These are phyloP conservation scores for Rhodotorula sp. DNA, from an alignment of 1,284 basidiomycete species.

Conservation along the genomic window DNA sequence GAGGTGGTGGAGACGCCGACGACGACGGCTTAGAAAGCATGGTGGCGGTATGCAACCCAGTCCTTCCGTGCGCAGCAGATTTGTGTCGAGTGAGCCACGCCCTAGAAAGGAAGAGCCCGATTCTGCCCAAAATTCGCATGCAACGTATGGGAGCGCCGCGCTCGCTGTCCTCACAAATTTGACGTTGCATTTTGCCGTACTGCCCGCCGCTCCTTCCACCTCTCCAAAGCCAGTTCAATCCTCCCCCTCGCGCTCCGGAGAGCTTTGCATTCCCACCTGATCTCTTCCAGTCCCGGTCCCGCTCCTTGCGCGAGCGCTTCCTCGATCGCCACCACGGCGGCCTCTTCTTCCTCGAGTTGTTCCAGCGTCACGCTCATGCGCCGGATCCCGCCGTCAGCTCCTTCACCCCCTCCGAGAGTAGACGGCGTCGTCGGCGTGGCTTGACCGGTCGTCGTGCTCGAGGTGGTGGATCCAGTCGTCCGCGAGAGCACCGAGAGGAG, in stretches of 20 bases:
- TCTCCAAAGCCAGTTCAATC: not conserved
- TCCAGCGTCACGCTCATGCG: slow-evolving; percentile 23
- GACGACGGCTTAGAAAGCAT: not conserved
- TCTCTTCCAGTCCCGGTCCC: not conserved
- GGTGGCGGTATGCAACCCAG: not conserved
- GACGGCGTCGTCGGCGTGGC: not conserved
- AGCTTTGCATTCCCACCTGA: slow-evolving; percentile 26
- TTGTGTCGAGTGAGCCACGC: too few species aligned
- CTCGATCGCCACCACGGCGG: slow-evolving; percentile 7
- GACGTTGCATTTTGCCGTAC: too few species aligned
- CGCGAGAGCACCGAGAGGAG: slow-evolving; percentile 3
- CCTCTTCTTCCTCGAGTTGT: slow-evolving; percentile 29
- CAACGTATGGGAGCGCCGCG: too few species aligned
- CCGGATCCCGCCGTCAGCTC: too few species aligned
- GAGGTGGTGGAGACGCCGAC: not conserved
- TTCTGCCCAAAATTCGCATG: too few species aligned
- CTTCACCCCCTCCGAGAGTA: not conserved
- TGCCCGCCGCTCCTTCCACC: not conserved
- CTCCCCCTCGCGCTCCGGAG: slow-evolving; percentile 16
- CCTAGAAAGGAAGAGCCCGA: too few species aligned
- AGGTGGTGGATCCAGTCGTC: not conserved
- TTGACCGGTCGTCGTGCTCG: not conserved
- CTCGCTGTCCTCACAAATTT: too few species aligned
- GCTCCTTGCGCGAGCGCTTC: not conserved
- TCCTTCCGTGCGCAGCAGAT: not conserved